Evolutionary conservation across 116 monocot genomes (phyloP).

Genomic region (Posidonia oceanica): DNA sequence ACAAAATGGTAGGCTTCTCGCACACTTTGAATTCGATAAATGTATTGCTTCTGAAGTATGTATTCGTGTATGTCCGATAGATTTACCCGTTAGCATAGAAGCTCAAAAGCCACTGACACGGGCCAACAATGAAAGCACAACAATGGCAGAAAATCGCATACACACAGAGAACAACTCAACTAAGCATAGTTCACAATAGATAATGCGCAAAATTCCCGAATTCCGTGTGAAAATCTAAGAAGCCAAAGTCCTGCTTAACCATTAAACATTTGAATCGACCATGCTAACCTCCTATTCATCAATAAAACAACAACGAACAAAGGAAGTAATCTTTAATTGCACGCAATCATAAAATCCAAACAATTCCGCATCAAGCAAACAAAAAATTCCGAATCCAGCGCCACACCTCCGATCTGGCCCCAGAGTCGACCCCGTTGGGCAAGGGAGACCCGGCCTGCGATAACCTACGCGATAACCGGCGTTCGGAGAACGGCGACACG

Average conservation of each 20-base stretch:
- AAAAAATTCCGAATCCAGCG: neutral
- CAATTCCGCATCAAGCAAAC: neutral
- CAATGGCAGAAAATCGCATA: neutral
- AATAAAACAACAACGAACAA: neutral
- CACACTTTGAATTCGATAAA: no score
- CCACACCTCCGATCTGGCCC: conserved; percentile 31
- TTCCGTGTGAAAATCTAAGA: no score
- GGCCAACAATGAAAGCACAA: neutral
- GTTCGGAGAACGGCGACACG: conserved; percentile 11
- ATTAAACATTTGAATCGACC: no score
- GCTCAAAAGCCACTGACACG: neutral
- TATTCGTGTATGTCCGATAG: no score
- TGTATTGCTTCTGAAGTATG: no score
- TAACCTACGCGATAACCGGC: conserved; percentile 33
- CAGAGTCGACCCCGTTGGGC: conserved; percentile 30
- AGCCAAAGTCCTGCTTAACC: no score
- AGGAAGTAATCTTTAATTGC: neutral
- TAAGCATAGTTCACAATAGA: neutral
- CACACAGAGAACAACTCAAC: neutral
- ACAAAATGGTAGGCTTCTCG: no score
- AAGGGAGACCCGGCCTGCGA: conserved; percentile 16
- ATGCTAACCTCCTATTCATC: neutral
- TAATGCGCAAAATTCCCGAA: neutral
- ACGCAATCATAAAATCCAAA: neutral
- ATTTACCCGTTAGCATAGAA: neutral